These are phyloP conservation scores for Leccinum fallax DNA, from an alignment of 1,284 basidiomycete species.

Conservation along the genomic window DNA sequence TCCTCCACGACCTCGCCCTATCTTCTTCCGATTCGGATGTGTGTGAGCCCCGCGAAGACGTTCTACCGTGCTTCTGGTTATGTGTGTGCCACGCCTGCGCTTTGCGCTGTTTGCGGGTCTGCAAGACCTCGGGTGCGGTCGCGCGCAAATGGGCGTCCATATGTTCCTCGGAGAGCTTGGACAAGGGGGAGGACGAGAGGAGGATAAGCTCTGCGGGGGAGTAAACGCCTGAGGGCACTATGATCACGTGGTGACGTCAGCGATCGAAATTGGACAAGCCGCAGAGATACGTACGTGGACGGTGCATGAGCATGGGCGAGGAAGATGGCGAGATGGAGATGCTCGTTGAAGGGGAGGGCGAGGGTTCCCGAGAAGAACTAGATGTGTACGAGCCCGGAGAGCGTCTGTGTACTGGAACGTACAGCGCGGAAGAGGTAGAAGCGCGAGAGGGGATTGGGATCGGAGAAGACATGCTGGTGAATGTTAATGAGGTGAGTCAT, in stretches of 20 bases:
- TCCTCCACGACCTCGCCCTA: constrained; percentile 20
- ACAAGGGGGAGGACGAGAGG: constrained; percentile 27
- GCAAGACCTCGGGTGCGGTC: constrained; percentile 30
- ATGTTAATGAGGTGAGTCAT: neutral
- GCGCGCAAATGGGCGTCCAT: constrained; percentile 13
- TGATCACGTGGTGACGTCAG: neutral
- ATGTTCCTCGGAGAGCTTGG: constrained; percentile 5
- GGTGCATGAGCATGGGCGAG: neutral
- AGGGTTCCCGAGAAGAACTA: constrained; percentile 12
- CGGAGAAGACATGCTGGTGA: constrained; percentile 19
- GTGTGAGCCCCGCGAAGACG: constrained; percentile 13
- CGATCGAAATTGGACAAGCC: neutral
- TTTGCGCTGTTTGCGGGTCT: constrained; percentile 30
- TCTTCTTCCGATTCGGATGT: constrained; percentile 27
- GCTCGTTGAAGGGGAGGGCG: constrained; percentile 10
- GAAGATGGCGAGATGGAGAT: neutral
- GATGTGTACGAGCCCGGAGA: constrained; percentile 10
- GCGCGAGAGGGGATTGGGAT: constrained; percentile 8
- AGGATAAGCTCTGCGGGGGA: constrained; percentile 27
- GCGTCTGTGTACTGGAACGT: constrained; percentile 32
- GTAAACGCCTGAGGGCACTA: constrained; percentile 24
- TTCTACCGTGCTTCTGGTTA: neutral
- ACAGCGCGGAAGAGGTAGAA: constrained; percentile 12
- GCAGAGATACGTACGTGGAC: constrained; percentile 14
- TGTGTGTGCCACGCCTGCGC: constrained; percentile 25